phyloP scores from a whole-genome alignment of 169 alveolate species.

The Theileria luwenshuni region DNA sequence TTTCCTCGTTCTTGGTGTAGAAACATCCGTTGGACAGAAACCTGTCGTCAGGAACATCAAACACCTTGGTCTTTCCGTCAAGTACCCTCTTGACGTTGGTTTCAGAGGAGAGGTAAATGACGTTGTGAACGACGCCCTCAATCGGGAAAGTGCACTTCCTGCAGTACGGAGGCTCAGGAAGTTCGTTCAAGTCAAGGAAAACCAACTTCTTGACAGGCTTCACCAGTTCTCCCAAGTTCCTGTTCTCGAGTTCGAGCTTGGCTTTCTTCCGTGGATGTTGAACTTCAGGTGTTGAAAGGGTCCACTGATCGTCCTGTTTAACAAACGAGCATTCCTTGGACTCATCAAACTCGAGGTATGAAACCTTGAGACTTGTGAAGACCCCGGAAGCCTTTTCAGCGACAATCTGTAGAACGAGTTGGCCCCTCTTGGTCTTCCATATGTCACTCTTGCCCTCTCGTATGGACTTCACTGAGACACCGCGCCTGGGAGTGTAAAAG shows the following conservation, averaged over 20 bases:
- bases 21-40: not conserved
- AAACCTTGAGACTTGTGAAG: not conserved
- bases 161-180: slow-evolving; percentile 8
- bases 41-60: slow-evolving; percentile 2
- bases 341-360: not conserved
- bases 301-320: not conserved
- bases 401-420: not conserved
- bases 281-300: no score
- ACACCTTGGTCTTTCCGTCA: not conserved
- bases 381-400: not conserved
- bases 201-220: not conserved
- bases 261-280: no score
- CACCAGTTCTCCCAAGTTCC: not conserved
- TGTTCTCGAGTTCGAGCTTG: not conserved
- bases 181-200: not conserved
- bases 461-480: not conserved
- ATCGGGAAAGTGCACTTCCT: not conserved
- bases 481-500: not conserved
- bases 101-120: not conserved
- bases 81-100: not conserved
- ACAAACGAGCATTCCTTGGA: not conserved
- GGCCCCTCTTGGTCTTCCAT: not conserved
- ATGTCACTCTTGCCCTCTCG: not conserved
- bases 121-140: not conserved
- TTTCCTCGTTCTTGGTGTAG: slow-evolving; percentile 1